phyloP scores from a whole-genome alignment of 495 filamentous ascomycete species.

The Aspergillus nidulans region DNA sequence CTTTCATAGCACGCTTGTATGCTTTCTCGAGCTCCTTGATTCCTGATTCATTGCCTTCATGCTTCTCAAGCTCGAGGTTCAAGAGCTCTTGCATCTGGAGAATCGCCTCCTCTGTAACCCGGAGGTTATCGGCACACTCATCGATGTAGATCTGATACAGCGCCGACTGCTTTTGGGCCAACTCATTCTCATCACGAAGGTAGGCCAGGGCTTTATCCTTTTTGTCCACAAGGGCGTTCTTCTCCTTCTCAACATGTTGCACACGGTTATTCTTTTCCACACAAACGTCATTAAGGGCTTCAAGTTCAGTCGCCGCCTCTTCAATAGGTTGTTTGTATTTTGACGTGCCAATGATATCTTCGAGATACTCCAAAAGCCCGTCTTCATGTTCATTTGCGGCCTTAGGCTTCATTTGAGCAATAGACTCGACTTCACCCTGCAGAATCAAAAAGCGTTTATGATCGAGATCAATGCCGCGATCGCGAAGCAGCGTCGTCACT shows the following conservation, averaged over 20 bases:
- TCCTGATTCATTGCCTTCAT: conserved; percentile 82
- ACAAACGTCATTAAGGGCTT: conserved; percentile 90
- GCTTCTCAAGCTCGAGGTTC: conserved; percentile 84
- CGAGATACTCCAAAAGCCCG: conserved; percentile 91
- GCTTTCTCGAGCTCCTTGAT: conserved; percentile 86
- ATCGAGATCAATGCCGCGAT: conserved; percentile 87
- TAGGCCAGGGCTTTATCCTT: conserved; percentile 90
- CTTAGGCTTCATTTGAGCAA: conserved; percentile 98
- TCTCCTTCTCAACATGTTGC: conserved; percentile 97
- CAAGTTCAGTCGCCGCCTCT: conserved; percentile 82
- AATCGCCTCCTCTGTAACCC: conserved; percentile 86
- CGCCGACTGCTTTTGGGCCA: conserved; percentile 79
- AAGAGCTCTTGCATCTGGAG: conserved; percentile 83
- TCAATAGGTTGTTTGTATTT: conserved; percentile 97
- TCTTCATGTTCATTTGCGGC: conserved; percentile 92
- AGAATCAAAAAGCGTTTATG: conserved; percentile 98
- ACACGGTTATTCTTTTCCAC: conserved; percentile 90
- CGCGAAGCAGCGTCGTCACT: conserved; percentile 84
- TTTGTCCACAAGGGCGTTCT: conserved; percentile 84
- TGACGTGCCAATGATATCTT: conserved; percentile 97
- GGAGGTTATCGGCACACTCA: conserved; percentile 81
- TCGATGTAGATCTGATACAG: conserved; percentile 87
- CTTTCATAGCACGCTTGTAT: conserved; percentile 75
- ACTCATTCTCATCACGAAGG: conserved; percentile 88
- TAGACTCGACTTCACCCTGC: conserved; percentile 96